Base-by-base conservation (phyloP, 2,329 filamentous ascomycete species). In the Laburnicola sp. region DNA sequence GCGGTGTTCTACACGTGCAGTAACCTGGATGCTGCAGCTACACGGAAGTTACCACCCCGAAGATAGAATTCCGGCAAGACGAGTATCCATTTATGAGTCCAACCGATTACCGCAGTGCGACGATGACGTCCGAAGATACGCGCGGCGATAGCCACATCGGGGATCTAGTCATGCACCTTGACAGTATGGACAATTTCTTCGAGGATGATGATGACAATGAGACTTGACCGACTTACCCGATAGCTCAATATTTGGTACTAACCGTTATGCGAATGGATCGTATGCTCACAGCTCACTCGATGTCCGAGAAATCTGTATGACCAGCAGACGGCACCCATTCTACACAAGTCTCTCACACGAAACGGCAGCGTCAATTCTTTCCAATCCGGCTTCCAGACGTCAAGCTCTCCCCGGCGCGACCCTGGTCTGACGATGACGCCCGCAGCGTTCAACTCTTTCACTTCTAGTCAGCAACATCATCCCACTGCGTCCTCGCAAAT, bases 1-100 rank as follows among this genome's bases (percentile, higher is more conserved):
- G 91, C 92, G 0, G 92, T 94, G 0, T 97, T 97, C 73, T 96
- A 96, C 73, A 96, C 92, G 58, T 97, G 92, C 66, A 88, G 90
- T 46, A 72, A 73, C 27, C 63, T 70, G 9, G 73, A 75, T 39
- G 64, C 71, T 21, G 59, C 66, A 10, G 70, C 73, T 28, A 76
- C 81, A 83, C 88, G 48, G 79, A 84, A 3, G 82, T 84, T 0
- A 82, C 86, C 3, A 94, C 91, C 0, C 88, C 91, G 1, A 92
- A 96, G 39, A 86, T 99, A 26, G 92, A 96, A 65, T 97, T 99
- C 74, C 89, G 95, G 61, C 82, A 86, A 2, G 95, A 99, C 55
- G 92, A 97, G 54, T 92, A 89, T 64, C 86, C 86, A 8, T 89
- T 88, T 62, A 87, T n/a, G n/a, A n/a, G 88, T 47, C 79, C 81